Conservation (phyloP, 192 early-diverging fungal species). For the Backusella westeae region DNA sequence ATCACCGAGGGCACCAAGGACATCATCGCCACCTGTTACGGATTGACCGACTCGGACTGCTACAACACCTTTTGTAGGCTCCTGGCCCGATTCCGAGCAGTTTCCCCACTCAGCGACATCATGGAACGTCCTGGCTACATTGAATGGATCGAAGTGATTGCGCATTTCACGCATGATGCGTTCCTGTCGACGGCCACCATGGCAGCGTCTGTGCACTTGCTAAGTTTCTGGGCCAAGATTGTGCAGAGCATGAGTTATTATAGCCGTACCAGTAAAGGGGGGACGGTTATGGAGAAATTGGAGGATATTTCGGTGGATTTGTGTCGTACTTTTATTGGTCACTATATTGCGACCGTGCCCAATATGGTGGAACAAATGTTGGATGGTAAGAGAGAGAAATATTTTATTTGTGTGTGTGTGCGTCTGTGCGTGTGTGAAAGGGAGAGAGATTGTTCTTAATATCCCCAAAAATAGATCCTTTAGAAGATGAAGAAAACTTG, state of each 20-base stretch:
- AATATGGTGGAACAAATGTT: constrained; percentile 48
- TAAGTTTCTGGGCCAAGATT: constrained; percentile 89
- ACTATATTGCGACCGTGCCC: constrained; percentile 48
- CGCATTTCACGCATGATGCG: constrained; percentile 60
- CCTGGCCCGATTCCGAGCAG: constrained; percentile 75
- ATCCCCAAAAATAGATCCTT: constrained; percentile 45
- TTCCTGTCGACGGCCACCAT: constrained; percentile 65
- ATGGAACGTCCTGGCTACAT: constrained; percentile 64
- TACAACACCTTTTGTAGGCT: constrained; percentile 84
- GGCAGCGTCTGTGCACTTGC: constrained; percentile 62
- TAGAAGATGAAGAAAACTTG: constrained; percentile 69
- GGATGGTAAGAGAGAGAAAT: constrained; percentile 41
- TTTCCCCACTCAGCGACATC: constrained; percentile 82
- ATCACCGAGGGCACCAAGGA: constrained; percentile 67
- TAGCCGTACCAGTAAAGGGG: constrained; percentile 35
- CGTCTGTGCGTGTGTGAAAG: too few species aligned
- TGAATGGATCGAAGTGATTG: constrained; percentile 62
- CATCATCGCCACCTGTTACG: constrained; percentile 57
- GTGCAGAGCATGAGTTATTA: constrained; percentile 52
- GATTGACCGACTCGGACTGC: constrained; percentile 72
- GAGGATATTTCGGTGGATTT: constrained; percentile 48
- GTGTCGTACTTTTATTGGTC: constrained; percentile 48
- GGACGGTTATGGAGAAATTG: constrained; percentile 37
- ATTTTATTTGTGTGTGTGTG: neutral
- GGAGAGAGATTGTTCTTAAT: neutral